Evolutionary conservation across 2,329 filamentous ascomycete genomes (phyloP), one percentile per base, ranked within the genome.

Genomic region (Botrytis tulipae): DNA sequence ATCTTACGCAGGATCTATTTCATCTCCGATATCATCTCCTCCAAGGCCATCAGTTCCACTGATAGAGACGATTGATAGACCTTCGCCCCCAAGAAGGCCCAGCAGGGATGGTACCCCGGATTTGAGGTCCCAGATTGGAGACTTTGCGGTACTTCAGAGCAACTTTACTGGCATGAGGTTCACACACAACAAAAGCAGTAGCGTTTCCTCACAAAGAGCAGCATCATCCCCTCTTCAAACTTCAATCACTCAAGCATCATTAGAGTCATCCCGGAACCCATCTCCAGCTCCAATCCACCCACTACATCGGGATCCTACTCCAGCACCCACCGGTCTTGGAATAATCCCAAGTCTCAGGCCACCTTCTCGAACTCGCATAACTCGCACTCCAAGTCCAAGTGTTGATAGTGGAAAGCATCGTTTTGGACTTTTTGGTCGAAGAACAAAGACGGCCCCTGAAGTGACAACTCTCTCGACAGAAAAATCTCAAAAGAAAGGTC

Each of bases 361-460:
- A 12, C 77, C 78, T 29, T 80, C 80, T 32, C 82, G 75, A 77
- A 76, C 57, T 79, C 81, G 61, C 32, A 69, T 70, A 12, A 80
- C 83, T 76, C 83, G 87, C 78, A 83, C 84, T 59, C 89, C 84
- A 73, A 90, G 86, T 75, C 88, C 90, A 3, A 88, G 86, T 71
- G 83, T 89, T 6, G 86, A 85, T 16, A 87, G 87, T 20, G 88
- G 89, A 54, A 86, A 84, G 77, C 86, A 88, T 12, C 88, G 92
- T 3, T 96, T 97, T 80, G 91, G 92, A 1, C 86, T 97, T 71
- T 97, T 97, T 78, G 86, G 91, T 14, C 89, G 92, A 76, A 90
- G 90, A 73, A 90, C 90, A 22, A 97, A 93, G 81, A 86, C 88
- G 0, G 85, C 88, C 0, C 80, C 87, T 6, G 86, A 89, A 60